A percentile compares a stretch with the other conserved stretches of the same genome.
These are phyloP conservation scores for Otatea glauca DNA, from an alignment of 176 grass and related monocot genomes.

Conservation along the genomic window DNA sequence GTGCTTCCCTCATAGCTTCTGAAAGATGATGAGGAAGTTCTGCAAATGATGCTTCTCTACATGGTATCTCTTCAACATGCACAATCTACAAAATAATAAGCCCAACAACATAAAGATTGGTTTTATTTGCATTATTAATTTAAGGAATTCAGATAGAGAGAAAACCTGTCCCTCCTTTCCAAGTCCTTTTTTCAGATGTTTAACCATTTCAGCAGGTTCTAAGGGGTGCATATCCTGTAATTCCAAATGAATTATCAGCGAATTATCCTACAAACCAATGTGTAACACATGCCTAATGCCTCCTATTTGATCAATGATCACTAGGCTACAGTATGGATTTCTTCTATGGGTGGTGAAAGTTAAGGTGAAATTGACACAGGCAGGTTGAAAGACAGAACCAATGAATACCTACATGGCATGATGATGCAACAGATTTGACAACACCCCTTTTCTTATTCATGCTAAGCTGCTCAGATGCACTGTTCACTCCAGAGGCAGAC, in stretches of 20 bases:
- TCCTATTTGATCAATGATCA: slow-evolving; percentile 15
- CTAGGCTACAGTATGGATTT: slow-evolving; percentile 15
- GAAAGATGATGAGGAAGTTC: slow-evolving; percentile 74
- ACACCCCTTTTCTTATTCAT: slow-evolving; percentile 44
- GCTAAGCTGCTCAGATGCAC: slow-evolving; percentile 38
- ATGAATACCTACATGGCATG: slow-evolving; percentile 62
- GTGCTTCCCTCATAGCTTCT: slow-evolving; percentile 56
- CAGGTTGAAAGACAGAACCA: background rate
- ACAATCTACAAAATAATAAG: slow-evolving; percentile 65
- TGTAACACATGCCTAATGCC: slow-evolving; percentile 23
- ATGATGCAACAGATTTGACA: slow-evolving; percentile 45
- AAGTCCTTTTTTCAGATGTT: slow-evolving; percentile 82
- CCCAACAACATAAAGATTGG: background rate
- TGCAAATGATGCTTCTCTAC: slow-evolving; percentile 57
- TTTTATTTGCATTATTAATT: slow-evolving; percentile 2
- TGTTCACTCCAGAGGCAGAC: slow-evolving; percentile 33
- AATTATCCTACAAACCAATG: background rate
- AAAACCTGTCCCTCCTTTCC: slow-evolving; percentile 82
- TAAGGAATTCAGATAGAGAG: slow-evolving; percentile 25
- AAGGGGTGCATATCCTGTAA: slow-evolving; percentile 60
- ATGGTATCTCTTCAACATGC: slow-evolving; percentile 76
- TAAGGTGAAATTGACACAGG: slow-evolving; percentile 27
- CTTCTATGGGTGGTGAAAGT: background rate
- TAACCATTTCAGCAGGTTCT: slow-evolving; percentile 78
- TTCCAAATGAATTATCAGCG: slow-evolving; percentile 18